These are phyloP conservation scores for Tephrocybe sp. DNA, from an alignment of 768 basidiomycete species.

Conservation along the genomic window DNA sequence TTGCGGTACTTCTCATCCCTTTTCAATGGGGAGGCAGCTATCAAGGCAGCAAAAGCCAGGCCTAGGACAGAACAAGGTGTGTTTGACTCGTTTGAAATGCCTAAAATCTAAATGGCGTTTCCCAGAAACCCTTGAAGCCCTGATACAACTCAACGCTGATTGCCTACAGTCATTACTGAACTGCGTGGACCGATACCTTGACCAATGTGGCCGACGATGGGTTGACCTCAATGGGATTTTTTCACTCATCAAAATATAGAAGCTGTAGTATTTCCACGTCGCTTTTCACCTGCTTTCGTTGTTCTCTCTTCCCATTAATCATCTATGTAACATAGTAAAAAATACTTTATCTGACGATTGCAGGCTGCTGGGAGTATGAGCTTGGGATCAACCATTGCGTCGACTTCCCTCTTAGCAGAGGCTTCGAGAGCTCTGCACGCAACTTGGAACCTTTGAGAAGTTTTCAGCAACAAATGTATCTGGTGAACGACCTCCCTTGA, in stretches of 20 bases:
- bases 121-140: constrained; percentile 54
- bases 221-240: constrained; percentile 81
- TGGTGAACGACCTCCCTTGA: no score
- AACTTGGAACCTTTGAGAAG: background rate
- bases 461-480: no score
- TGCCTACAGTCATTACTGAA: constrained; percentile 51
- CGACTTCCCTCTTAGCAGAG: no score
- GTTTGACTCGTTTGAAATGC: constrained; percentile 7
- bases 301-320: no score
- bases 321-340: no score
- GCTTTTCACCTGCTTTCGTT: no score
- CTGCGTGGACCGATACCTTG: constrained; percentile 77
- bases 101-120: background rate
- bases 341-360: no score
- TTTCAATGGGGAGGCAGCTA: constrained; percentile 69
- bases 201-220: constrained; percentile 86
- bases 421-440: no score
- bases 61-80: constrained; percentile 33
- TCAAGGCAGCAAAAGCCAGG: constrained; percentile 48
- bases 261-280: constrained; percentile 31
- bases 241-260: constrained; percentile 72
- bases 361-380: no score
- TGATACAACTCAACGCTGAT: constrained; percentile 46
- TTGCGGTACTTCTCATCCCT: constrained; percentile 78
- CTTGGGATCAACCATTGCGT: no score